These are phyloP conservation scores for Botryosphaeria agaves DNA, from an alignment of 2,329 filamentous ascomycete genomes.

Conservation along the genomic window DNA sequence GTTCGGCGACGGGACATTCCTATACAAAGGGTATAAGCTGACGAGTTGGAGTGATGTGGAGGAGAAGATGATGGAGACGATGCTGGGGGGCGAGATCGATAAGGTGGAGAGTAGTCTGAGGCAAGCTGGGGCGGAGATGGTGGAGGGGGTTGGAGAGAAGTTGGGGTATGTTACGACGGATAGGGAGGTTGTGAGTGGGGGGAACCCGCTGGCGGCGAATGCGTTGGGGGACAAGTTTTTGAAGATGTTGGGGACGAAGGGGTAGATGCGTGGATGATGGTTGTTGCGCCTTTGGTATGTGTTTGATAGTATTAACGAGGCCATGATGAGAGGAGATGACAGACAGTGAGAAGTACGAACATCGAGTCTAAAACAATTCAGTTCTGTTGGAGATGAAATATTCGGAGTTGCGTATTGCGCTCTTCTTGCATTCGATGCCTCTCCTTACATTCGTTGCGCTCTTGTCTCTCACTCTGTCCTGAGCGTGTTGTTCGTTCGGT, in stretches of 20 bases:
- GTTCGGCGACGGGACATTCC: slow-evolving; percentile 18
- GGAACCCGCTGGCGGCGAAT: slow-evolving; percentile 16
- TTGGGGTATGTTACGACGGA: slow-evolving; percentile 25
- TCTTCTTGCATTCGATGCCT: no score
- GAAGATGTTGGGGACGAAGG: slow-evolving; percentile 12
- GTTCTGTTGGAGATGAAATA: no score
- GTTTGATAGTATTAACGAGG: no score
- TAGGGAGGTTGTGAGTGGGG: slow-evolving; percentile 19
- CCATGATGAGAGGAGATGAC: no score
- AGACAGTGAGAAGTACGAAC: no score
- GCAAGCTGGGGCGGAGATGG: slow-evolving; percentile 25
- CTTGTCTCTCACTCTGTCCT: no score
- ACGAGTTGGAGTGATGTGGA: slow-evolving; percentile 28
- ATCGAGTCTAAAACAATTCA: no score
- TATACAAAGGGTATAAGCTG: slow-evolving; percentile 28
- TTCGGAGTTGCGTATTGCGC: no score
- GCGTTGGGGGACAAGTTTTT: slow-evolving; percentile 15
- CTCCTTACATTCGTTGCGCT: no score
- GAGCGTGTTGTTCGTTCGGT: no score
- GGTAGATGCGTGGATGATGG: slow-evolving; percentile 1
- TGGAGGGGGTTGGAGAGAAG: slow-evolving; percentile 22
- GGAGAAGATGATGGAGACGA: slow-evolving; percentile 28
- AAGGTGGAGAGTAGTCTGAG: slow-evolving; percentile 23
- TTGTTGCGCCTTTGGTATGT: neutral
- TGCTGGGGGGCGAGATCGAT: slow-evolving; percentile 23